Conservation (phyloP, 768 basidiomycete genomes). For the Tricholoma terreum region DNA sequence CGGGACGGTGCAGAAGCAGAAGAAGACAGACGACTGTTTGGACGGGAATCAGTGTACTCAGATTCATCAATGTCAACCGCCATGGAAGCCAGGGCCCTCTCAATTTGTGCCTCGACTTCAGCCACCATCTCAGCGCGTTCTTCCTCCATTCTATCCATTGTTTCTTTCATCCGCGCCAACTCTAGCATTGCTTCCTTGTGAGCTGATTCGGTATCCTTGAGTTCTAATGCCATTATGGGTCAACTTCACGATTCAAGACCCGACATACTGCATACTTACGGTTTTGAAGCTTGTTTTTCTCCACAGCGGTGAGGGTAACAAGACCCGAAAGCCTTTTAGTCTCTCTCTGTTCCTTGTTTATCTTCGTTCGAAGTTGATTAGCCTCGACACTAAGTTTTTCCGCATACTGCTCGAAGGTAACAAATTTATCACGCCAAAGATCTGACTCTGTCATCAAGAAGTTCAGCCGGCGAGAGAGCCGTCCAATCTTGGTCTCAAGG, state of each 20-base stretch:
- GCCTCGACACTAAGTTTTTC: slow-evolving; percentile 88
- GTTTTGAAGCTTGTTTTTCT: slow-evolving; percentile 73
- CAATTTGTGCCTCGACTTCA: slow-evolving; percentile 91
- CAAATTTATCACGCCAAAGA: slow-evolving; percentile 91
- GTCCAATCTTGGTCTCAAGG: slow-evolving; percentile 90
- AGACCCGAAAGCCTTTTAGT: slow-evolving; percentile 81
- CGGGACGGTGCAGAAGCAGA: slow-evolving; percentile 47
- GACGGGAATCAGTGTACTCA: slow-evolving; percentile 69
- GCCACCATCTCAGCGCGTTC: slow-evolving; percentile 88
- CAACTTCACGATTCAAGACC: background rate
- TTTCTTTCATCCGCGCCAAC: slow-evolving; percentile 76
- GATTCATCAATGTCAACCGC: slow-evolving; percentile 76
- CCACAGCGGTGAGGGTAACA: slow-evolving; percentile 71
- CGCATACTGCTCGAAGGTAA: slow-evolving; percentile 91
- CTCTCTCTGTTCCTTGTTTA: slow-evolving; percentile 89
- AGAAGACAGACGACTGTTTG: slow-evolving; percentile 62
- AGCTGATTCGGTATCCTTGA: slow-evolving; percentile 77
- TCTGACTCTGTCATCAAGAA: slow-evolving; percentile 91
- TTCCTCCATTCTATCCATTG: slow-evolving; percentile 85
- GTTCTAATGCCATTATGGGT: slow-evolving; percentile 44
- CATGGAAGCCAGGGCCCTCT: slow-evolving; percentile 82
- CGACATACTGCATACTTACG: slow-evolving; percentile 47
- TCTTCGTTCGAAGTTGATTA: slow-evolving; percentile 78
- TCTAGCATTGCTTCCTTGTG: slow-evolving; percentile 80
- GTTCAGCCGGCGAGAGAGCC: slow-evolving; percentile 79